Percentiles rank a stretch among this genome's conserved stretches.
Conservation (phyloP, 2,329 filamentous ascomycete genomes). For the Metarhizium anisopliae region DNA sequence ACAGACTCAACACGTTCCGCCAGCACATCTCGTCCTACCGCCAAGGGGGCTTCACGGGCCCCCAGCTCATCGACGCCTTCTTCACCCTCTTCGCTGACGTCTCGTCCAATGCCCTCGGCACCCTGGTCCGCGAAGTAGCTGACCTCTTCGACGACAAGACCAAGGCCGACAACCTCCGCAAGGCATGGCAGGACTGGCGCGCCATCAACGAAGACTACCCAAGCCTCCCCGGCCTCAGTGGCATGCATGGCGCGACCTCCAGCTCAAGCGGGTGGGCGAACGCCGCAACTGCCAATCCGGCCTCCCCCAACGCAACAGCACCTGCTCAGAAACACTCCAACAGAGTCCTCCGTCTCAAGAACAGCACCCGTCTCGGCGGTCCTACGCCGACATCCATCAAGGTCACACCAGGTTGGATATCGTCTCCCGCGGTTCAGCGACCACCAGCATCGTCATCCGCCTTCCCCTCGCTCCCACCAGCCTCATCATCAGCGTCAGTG, state of each 20-base stretch:
- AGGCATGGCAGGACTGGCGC: slow-evolving; percentile 91
- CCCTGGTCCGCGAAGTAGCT: slow-evolving; percentile 81
- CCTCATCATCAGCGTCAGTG: slow-evolving; percentile 17
- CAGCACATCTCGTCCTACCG: slow-evolving; percentile 71
- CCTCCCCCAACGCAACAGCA: slow-evolving; percentile 22
- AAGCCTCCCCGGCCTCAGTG: slow-evolving; percentile 66
- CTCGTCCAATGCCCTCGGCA: slow-evolving; percentile 72
- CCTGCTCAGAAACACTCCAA: slow-evolving; percentile 41
- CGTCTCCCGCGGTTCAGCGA: neutral
- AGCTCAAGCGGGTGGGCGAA: slow-evolving; percentile 49
- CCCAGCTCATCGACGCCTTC: slow-evolving; percentile 76
- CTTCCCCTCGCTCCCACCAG: slow-evolving; percentile 35
- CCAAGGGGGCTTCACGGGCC: slow-evolving; percentile 57
- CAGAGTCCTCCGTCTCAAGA: slow-evolving; percentile 49
- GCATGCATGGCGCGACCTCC: slow-evolving; percentile 53
- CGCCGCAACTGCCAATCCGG: slow-evolving; percentile 51
- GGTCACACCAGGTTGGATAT: neutral
- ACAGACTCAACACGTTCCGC: slow-evolving; percentile 72
- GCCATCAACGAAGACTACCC: slow-evolving; percentile 96
- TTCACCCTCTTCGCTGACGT: slow-evolving; percentile 77
- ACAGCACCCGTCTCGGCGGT: slow-evolving; percentile 40
- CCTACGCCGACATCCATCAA: slow-evolving; percentile 15
- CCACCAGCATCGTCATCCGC: slow-evolving; percentile 25
- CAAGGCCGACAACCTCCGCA: slow-evolving; percentile 65
- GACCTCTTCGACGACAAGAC: slow-evolving; percentile 80